Percentiles rank a stretch among this genome's conserved stretches.
phyloP scores from a whole-genome alignment of 2,329 filamentous ascomycete species.

The Penicillium sp. region DNA sequence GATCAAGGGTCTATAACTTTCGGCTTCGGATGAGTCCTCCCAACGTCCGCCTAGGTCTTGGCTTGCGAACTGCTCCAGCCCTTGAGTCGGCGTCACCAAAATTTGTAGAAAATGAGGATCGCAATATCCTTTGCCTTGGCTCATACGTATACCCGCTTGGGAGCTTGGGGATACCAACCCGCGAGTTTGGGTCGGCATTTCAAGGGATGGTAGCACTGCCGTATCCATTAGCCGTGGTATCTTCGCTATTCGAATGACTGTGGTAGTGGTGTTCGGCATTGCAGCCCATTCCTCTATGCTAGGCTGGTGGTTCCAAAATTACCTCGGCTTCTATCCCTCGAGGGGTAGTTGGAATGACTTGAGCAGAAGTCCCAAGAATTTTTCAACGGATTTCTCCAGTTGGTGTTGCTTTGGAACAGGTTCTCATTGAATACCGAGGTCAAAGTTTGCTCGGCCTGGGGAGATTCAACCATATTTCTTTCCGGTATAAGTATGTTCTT shows the following conservation, averaged over 20 bases:
- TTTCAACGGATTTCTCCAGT: no score
- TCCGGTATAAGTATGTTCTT: no score
- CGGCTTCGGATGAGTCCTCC: background rate
- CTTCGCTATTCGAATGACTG: background rate
- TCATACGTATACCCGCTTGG: background rate
- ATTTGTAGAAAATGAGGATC: constrained; percentile 1
- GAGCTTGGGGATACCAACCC: background rate
- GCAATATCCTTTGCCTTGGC: constrained; percentile 1
- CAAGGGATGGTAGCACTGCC: constrained; percentile 6
- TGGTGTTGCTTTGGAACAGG: no score
- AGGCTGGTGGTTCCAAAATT: no score
- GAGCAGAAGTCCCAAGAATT: no score
- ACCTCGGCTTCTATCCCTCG: no score
- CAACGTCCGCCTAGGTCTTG: background rate
- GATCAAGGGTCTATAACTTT: background rate
- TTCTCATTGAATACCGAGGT: no score
- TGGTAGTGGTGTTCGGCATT: no score
- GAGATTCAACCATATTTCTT: no score
- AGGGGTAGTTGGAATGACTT: no score
- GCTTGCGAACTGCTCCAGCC: background rate
- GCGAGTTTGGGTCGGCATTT: background rate
- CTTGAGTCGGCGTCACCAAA: background rate
- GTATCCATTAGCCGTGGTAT: background rate
- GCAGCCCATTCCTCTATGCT: no score
- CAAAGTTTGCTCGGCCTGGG: no score